phyloP scores from a whole-genome alignment of 257 asterid species.

The Coffea eugenioides region DNA sequence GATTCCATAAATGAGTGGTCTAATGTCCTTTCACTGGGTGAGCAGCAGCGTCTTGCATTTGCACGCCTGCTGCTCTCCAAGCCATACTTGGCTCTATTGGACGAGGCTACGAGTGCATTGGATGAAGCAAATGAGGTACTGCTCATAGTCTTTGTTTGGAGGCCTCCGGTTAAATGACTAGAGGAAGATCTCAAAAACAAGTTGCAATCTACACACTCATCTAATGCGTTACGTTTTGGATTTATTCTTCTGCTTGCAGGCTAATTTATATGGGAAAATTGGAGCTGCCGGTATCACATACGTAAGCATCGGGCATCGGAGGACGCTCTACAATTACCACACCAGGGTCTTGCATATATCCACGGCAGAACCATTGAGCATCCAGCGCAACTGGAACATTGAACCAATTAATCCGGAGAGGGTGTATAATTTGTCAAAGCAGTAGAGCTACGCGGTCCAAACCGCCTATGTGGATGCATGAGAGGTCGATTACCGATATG shows the following conservation, averaged over 20 bases:
- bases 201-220: background rate
- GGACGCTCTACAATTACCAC: constrained; percentile 58
- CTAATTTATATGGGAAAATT: constrained; percentile 52
- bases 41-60: constrained; percentile 86
- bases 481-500: background rate
- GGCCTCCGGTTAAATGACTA: background rate
- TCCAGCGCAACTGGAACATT: constrained; percentile 50
- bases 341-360: constrained; percentile 42
- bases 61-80: constrained; percentile 74
- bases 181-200: too few species aligned
- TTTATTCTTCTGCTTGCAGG: constrained; percentile 39
- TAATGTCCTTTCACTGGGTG: constrained; percentile 83
- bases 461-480: background rate
- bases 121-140: constrained; percentile 86
- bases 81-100: constrained; percentile 64
- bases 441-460: constrained; percentile 14
- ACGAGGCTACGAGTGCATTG: constrained; percentile 84
- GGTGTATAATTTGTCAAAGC: constrained; percentile 27
- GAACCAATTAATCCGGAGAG: constrained; percentile 42
- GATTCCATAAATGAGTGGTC: constrained; percentile 74
- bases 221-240: background rate
- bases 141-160: background rate
- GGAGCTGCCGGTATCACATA: constrained; percentile 68
- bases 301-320: constrained; percentile 71
- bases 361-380: constrained; percentile 35